These are phyloP conservation scores for Acaromyces ingoldii DNA, from an alignment of 1,284 basidiomycete species.

Conservation along the genomic window DNA sequence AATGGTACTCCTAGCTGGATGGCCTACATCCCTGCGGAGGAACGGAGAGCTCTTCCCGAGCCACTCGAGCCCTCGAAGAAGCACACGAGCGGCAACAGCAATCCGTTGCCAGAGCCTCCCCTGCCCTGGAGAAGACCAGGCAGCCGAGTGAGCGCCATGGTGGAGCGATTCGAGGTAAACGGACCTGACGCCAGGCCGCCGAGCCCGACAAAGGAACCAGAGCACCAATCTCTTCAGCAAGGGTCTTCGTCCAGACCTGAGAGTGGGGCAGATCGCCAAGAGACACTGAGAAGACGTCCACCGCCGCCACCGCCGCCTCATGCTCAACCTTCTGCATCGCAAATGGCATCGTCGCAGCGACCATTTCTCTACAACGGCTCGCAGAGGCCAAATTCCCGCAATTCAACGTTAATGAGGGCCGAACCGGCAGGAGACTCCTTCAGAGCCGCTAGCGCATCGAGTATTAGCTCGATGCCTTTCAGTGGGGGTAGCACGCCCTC, in stretches of 20 bases:
- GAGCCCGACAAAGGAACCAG: neutral
- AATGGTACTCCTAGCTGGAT: conserved; percentile 11
- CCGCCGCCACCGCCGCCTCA: conserved; percentile 9
- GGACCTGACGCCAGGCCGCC: neutral
- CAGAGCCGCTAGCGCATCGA: too few relatives aligned
- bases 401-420: too few relatives aligned
- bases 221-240: neutral
- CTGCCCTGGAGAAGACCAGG: neutral
- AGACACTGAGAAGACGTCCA: conserved; percentile 4
- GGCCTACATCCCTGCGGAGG: conserved; percentile 8
- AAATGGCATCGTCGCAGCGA: too few relatives aligned
- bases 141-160: neutral
- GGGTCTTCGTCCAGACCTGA: neutral
- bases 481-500: too few relatives aligned
- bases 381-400: too few relatives aligned
- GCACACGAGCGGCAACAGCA: neutral
- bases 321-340: too few relatives aligned
- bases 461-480: too few relatives aligned
- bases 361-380: too few relatives aligned
- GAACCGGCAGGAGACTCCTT: too few relatives aligned
- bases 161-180: conserved; percentile 4
- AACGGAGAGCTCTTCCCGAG: conserved; percentile 3
- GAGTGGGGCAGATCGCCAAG: neutral
- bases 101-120: neutral
- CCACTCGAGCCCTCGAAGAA: neutral